Base-by-base conservation (phyloP, 2,329 filamentous ascomycete genomes). In the Diplodia sapinea region DNA sequence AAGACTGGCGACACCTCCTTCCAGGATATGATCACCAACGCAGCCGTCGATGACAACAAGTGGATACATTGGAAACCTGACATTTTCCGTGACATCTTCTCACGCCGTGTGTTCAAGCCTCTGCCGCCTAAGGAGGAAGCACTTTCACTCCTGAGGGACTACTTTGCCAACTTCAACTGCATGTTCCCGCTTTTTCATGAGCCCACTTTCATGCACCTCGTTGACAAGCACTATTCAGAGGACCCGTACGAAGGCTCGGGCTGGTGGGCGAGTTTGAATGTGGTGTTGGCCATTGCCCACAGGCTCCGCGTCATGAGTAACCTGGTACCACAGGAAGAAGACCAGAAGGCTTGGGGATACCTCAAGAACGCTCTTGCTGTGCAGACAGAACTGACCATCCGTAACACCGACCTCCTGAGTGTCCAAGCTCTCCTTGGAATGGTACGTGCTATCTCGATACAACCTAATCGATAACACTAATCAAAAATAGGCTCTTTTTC, bases 11-110 rank as follows among this genome's bases (percentile, higher is more conserved):
- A 99, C 76, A 88, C 86, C 26, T 96, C 93, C 0, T 99, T 99
- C 79, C 92, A 96, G 77, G 87, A 92, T 67, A 98, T 97, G 91
- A 97, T 99, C 66, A 90, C 92, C 64, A 91, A 94, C n/a, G 79
- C 81, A 3, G 92, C 91, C 31, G 89, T 96, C 51, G 92, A 97
- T 73, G 93, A 97, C 74, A 92, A 95, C 79, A 97, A 96, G 77
- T 97, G 93, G 91, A 93, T 92, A 74, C 92, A 95, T 74, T 98
- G 95, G 95, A 97, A 96, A 75, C 94, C 94, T n/a, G 94, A 98
- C 76, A 90, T 98, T 29, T 98, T 98, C 78, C 88, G 91, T 61
- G 94, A 98, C 77, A 87, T 99, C 23, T 98, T 98, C 80, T 88
- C 89, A 65, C 89, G 94, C 47, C 89, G 90, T 17, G 86, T 97